Evolutionary conservation across 169 alveolate genomes (phyloP), one percentile per base, ranked within the genome.

Genomic region (Prorocentrum cordatum): DNA sequence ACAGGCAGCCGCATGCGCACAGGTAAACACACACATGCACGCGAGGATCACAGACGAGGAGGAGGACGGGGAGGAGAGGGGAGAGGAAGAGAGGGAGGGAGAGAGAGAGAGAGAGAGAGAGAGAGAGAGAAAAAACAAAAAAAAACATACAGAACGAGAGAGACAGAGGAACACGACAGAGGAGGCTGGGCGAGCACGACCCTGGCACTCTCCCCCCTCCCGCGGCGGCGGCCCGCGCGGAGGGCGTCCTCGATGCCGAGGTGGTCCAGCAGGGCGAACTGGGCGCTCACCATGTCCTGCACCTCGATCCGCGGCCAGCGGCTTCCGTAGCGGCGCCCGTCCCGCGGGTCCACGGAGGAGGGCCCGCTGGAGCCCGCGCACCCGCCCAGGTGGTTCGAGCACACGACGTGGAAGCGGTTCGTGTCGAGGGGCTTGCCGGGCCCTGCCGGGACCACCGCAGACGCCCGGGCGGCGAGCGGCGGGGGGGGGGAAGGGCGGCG

Each of bases 221-320:
- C n/a, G n/a, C n/a, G n/a, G n/a, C n/a, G n/a, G n/a, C n/a, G n/a
- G n/a, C n/a, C n/a, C n/a, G n/a, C n/a, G n/a, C n/a, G n/a, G n/a
- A n/a, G n/a, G n/a, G n/a, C n/a, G n/a, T n/a, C n/a, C n/a, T n/a
- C n/a, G n/a, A n/a, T n/a, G n/a, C n/a, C n/a, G n/a, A n/a, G n/a
- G n/a, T n/a, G n/a, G n/a, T n/a, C n/a, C n/a, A n/a, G n/a, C n/a
- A n/a, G n/a, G n/a, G n/a, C n/a, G n/a, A n/a, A n/a, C n/a, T n/a
- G n/a, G n/a, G n/a, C n/a, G 12, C 88, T 72, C 75, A 59, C 88
- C 88, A 77, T 77, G 58, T 77, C 88, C 35, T 35, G 54, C 18
- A 77, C 73, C 9, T 72, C 22, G 33, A 77, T 33, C 70, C 31
- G 33, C 36, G 88, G 88, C 16, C 54, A 77, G 4, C 27, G n/a